Evolutionary conservation across 768 basidiomycete species (phyloP), one percentile per base, ranked within the genome.

Genomic region (Mrakia hoshinonis): DNA sequence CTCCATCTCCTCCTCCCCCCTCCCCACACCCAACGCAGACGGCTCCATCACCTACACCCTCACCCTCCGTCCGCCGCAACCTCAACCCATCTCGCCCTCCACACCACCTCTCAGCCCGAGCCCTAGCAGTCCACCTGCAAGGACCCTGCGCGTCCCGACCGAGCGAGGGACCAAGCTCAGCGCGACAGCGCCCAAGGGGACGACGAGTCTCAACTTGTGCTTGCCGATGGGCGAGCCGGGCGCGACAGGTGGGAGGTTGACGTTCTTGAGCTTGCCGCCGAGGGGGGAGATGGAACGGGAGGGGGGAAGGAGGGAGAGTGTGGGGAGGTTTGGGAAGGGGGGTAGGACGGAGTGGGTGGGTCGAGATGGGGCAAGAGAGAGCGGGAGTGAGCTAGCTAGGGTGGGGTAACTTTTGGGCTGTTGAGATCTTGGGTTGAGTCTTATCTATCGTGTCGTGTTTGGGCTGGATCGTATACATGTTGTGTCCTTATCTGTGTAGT

Each of bases 251-350:
- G 55, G 55, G 29, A 61, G 15, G 58, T n/a, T 61, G 34, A 61
- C 58, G 58, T 61, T 61, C 6, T 38, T 61, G 34, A 61, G 34
- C 34, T 61, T 61, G 34, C 58, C 58, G 22, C 22, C 43, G 43
- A 43, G 15, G 43, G 43, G 54, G 26, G 54, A 29, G 54, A 29
- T 26, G 31, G 34, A 22, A 36, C 22, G 31, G 55, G 13, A 18
- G 55, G 2, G 9, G 6, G 20, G 13, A 34, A 31, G 3, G 54
- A 24, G 24, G 20, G 54, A 31, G 49, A 51, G 49, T 7, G 7
- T 51, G 24, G 49, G 24, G 49, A 24, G 1, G 2, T 20, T n/a
- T 24, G 26, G 52, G n/a, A 29, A 9, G 26, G 31, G 20, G 3
- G 4, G 36, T 13, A 9, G 39, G 61, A 43, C 5, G 22, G 61